Base-by-base conservation (phyloP, 495 filamentous ascomycete species). In the Lasiosphaeriaceae sp. region DNA sequence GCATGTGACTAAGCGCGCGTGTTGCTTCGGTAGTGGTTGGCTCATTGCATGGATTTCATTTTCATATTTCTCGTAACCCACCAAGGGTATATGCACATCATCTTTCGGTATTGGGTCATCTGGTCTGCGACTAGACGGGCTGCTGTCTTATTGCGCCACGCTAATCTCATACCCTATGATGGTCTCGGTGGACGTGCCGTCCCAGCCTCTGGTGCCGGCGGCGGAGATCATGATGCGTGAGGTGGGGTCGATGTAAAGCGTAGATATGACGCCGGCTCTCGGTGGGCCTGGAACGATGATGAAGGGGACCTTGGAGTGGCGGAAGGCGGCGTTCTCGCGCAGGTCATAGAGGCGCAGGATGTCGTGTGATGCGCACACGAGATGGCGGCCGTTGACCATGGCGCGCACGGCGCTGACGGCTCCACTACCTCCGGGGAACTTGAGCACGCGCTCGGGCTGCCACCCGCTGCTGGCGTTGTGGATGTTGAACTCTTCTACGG, bases 331-430 rank as follows among this genome's bases (percentile, higher is more conserved):
- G 71, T 57, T 85, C 71, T 92, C 85, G 53, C 85, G 85, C 12
- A 97, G 72, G 65, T 98, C 95, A 57, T 96, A 97, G 0, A 98
- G 78, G 1, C 94, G 84, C 8, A 98, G 80, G 60, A 97, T 98
- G 64, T 98, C 94, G 68, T 95, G 88, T 3, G 89, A 94, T 16
- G 94, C 94, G 74, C 94, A 98, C 20, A 98, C 83, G 17, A 98
- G 78, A 78, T 97, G 94, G 52, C 89, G 83, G 12, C 90, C 91
- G 69, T 98, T 98, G 19, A 88, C 86, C 94, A 98, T 97, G 21
- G 90, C 85, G 50, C 85, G 79, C 45, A 98, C 79, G 29, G 89
- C 88, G 63, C 86, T 93, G 26, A 98, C 94, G 11, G 90, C 80
- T 6, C 94, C 94, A 69, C 89, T 93, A 19, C 92, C 95, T 19